Conservation (phyloP, 495 filamentous ascomycete genomes). For the Aspergillus cristatus region DNA sequence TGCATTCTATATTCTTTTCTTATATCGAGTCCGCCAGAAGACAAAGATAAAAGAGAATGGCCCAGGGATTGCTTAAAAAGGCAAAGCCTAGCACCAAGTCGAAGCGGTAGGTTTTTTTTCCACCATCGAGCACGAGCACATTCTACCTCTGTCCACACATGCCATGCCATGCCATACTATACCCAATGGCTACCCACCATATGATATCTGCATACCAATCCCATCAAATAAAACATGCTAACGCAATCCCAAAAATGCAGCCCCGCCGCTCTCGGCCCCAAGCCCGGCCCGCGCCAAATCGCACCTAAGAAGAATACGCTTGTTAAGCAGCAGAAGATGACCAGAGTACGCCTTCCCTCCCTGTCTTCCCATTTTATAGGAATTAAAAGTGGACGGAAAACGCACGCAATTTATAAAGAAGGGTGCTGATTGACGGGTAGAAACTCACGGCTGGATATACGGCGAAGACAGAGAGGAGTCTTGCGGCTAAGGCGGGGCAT, state of each 20-base stretch:
- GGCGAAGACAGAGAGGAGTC: slow-evolving; percentile 53
- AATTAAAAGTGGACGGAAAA: too few relatives aligned
- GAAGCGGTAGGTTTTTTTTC: slow-evolving; percentile 22
- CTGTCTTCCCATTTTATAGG: neutral
- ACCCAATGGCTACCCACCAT: neutral
- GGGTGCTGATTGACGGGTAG: slow-evolving; percentile 21
- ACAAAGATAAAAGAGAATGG: slow-evolving; percentile 11
- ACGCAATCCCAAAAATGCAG: neutral
- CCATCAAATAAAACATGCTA: neutral
- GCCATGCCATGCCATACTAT: neutral
- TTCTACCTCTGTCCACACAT: neutral
- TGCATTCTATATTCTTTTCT: too few relatives aligned
- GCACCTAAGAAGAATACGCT: slow-evolving; percentile 59
- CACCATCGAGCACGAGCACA: neutral
- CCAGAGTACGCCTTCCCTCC: slow-evolving; percentile 39
- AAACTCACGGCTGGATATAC: slow-evolving; percentile 58
- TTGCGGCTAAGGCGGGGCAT: slow-evolving; percentile 65
- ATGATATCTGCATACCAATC: neutral
- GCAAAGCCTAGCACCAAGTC: slow-evolving; percentile 17
- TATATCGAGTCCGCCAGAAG: too few relatives aligned
- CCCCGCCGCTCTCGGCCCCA: slow-evolving; percentile 23
- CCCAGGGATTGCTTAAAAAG: slow-evolving; percentile 34
- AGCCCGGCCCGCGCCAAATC: slow-evolving; percentile 51
- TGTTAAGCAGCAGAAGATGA: slow-evolving; percentile 50
- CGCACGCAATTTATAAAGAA: neutral